phyloP scores from a whole-genome alignment of 352 stramenopile genomes.

The Aphanomyces astaci region DNA sequence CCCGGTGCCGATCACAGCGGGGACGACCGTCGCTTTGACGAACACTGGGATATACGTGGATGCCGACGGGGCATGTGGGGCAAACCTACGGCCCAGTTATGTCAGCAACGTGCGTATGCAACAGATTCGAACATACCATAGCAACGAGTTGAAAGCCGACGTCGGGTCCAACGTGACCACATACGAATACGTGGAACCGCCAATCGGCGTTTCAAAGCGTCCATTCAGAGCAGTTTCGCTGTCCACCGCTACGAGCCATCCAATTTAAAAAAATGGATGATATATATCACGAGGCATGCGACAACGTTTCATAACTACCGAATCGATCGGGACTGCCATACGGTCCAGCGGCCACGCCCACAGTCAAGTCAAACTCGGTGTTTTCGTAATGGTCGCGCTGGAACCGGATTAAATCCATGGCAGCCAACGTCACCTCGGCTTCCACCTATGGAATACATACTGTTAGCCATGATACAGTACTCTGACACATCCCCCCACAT shows the following conservation, averaged over 20 bases:
- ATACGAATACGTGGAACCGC: slow-evolving; percentile 82
- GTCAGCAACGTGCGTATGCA: background rate
- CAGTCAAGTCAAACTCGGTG: slow-evolving; percentile 85
- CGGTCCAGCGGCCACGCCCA: slow-evolving; percentile 64
- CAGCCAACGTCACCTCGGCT: slow-evolving; percentile 38
- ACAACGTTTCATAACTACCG: slow-evolving; percentile 45
- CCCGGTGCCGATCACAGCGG: slow-evolving; percentile 37
- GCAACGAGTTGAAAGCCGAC: slow-evolving; percentile 48
- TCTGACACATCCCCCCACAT: too few relatives aligned
- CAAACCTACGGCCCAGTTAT: slow-evolving; percentile 35
- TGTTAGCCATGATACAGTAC: too few relatives aligned
- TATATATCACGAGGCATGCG: slow-evolving; percentile 71
- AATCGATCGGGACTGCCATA: slow-evolving; percentile 91
- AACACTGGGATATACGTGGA: slow-evolving; percentile 87
- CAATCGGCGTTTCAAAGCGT: background rate
- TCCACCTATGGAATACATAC: slow-evolving; percentile 12
- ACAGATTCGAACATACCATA: slow-evolving; percentile 37
- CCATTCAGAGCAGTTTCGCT: background rate
- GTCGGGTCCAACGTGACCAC: slow-evolving; percentile 50
- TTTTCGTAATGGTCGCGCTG: slow-evolving; percentile 91
- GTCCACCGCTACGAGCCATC: background rate
- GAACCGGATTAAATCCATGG: slow-evolving; percentile 86
- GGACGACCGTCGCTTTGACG: slow-evolving; percentile 42
- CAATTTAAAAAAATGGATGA: slow-evolving; percentile 92
- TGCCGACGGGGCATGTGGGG: slow-evolving; percentile 82